These are phyloP conservation scores for Globomyces pollinis-pini DNA, from an alignment of 192 early-diverging fungal genomes.

Conservation along the genomic window DNA sequence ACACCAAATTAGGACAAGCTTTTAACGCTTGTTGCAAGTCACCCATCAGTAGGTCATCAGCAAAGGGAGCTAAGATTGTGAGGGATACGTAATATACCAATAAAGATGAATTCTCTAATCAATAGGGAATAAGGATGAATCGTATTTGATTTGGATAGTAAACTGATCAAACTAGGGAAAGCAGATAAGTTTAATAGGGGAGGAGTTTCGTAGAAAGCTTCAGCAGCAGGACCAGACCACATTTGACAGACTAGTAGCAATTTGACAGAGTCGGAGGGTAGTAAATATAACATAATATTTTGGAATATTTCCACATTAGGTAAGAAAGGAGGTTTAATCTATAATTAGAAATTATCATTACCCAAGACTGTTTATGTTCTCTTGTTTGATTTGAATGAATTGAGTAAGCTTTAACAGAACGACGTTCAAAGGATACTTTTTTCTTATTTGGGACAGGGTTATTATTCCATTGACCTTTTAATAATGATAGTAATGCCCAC, in stretches of 20 bases:
- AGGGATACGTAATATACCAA: not conserved
- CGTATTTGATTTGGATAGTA: constrained; percentile 24
- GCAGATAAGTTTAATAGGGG: constrained; percentile 31
- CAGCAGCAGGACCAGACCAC: constrained; percentile 27
- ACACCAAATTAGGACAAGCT: constrained; percentile 27
- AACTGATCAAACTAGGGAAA: constrained; percentile 33
- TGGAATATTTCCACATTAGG: constrained; percentile 3
- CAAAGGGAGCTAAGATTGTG: constrained; percentile 20
- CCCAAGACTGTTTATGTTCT: not conserved
- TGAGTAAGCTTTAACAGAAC: constrained; percentile 3
- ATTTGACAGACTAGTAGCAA: constrained; percentile 23
- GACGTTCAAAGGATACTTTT: constrained; percentile 9
- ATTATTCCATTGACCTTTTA: not conserved
- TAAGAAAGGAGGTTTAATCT: constrained; percentile 4
- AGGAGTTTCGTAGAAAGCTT: constrained; percentile 35
- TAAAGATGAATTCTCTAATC: constrained; percentile 40
- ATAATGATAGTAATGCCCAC: constrained; percentile 6
- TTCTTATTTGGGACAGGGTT: not conserved
- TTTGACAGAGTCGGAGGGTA: constrained; percentile 8
- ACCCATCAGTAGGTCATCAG: constrained; percentile 49
- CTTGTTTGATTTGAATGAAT: not conserved
- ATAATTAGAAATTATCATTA: not conserved
- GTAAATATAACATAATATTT: constrained; percentile 6
- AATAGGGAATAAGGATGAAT: constrained; percentile 29
- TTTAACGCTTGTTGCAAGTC: constrained; percentile 38